Evolutionary conservation across 768 basidiomycete species (phyloP), one percentile per base, ranked within the genome.

Genomic region (Harrya chromipes): DNA sequence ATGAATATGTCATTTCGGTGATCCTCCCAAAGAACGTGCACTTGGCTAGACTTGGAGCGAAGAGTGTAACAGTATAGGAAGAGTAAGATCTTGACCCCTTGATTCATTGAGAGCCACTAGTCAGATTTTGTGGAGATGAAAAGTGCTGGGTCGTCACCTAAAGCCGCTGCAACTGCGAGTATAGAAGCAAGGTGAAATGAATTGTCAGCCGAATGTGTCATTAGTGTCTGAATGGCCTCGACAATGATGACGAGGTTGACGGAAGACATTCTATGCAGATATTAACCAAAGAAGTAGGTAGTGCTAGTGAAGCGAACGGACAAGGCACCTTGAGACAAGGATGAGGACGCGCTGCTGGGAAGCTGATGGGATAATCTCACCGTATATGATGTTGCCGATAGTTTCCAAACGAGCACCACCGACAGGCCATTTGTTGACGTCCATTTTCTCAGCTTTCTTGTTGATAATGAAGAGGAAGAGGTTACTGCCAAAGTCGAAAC

Each of bases 1-100:
- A 92, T 83, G 64, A 82, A 89, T n/a, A 93, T 64, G 61, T 95
- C 95, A 60, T 94, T 97, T 57, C 94, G 77, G 56, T 97, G 94
- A 63, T 98, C 95, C 67, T 97, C 90, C 93, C 92, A 97, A 24
- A 97, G 78, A n/a, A 97, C 82, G 40, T 82, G 81, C 3, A 99
- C 95, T 69, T 99, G 97, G 59, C 90, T 94, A 6, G 89, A 93
- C 55, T 80, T 82, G 27, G 77, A 78, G 24, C 90, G 83, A 39
- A 95, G 76, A 4, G 89, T 77, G 60, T 73, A 81, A 67, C 94
- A 94, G 70, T 93, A 97, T 4, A 93, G 33, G 72, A 98, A 98
- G 37, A 99, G 79, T 0, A 84, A 38, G 40, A 92, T 76, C 69
- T 99, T 99, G 54, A 90, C 83, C 43, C 78, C 90, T 93, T 9